These are phyloP conservation scores for Tricholomella constricta DNA, from an alignment of 768 basidiomycete genomes.

Conservation along the genomic window DNA sequence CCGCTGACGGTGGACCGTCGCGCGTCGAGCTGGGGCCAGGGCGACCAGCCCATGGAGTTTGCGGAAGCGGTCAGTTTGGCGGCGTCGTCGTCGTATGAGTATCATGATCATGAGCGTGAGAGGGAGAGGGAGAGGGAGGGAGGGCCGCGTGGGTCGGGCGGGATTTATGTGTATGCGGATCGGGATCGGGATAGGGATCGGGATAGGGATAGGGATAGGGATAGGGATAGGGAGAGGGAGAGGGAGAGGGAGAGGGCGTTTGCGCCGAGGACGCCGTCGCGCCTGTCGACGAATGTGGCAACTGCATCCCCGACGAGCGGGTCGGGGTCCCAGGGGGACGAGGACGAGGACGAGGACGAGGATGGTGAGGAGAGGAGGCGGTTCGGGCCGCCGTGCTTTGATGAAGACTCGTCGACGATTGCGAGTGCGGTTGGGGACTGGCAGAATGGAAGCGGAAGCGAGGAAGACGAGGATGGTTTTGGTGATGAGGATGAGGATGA, in stretches of 20 bases:
- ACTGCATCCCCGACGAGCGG: constrained; percentile 1
- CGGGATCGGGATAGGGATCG: no score
- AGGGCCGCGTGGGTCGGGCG: no score
- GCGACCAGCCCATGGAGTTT: constrained; percentile 41
- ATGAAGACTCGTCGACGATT: constrained; percentile 55
- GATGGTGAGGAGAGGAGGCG: constrained; percentile 1
- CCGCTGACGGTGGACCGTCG: constrained; percentile 48
- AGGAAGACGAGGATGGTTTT: constrained; percentile 30
- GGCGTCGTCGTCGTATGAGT: constrained; percentile 24
- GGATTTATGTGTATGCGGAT: no score
- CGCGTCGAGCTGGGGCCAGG: constrained; percentile 67
- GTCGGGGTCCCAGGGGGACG: constrained; percentile 9
- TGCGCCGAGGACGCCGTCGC: constrained; percentile 18
- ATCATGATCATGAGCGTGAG: neutral
- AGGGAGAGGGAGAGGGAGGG: no score
- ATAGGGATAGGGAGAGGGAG: constrained; percentile 9
- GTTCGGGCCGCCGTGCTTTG: constrained; percentile 33
- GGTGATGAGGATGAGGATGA: constrained; percentile 1
- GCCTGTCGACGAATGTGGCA: constrained; percentile 9
- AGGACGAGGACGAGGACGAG: neutral
- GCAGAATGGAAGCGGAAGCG: constrained; percentile 19
- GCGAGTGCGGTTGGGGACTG: constrained; percentile 41
- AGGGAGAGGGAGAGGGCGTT: constrained; percentile 13
- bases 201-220: no score
- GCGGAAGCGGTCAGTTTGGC: constrained; percentile 34